Evolutionary conservation across 345 rosid species (phyloP), one percentile per base, ranked within the genome.

Genomic region (Eucalyptus tenuipes): DNA sequence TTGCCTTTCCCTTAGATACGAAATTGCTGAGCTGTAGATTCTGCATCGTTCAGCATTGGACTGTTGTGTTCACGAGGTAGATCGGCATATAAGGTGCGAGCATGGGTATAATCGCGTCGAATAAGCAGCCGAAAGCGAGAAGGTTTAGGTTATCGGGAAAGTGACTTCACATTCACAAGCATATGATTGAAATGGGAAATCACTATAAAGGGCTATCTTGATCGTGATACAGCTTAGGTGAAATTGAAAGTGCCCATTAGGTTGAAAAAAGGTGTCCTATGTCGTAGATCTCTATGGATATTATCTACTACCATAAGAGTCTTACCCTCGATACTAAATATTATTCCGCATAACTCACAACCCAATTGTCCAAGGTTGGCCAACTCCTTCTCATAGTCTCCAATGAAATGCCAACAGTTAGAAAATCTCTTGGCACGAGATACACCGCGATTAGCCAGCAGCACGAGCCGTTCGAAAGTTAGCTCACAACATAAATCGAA

Each of bases 371-470:
- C 45, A 20, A 18, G 82, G 8, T 20, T 10, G 8, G 45, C 14
- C 4, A 17, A 44, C 82, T 44, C 45, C 81, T 33, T 33, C 7
- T 8, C 22, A 20, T 18, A 2, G 13, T 45, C 45, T 50, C 25
- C 13, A 18, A 1, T 9, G 25, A 71, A 33, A 33, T 3, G 81
- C 13, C 27, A 6, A 37, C 1, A 71, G 45, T 10, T 0, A 18
- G 4, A 42, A 71, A 37, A 24, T 71, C 27, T 75, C 82, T 40
- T 0, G 4, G 3, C 2, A 37, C 5, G 0, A 71, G 45, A 71
- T 33, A 20, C 4, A 0, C 3, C 0, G 1, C 3, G 2, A 20
- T 37, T 40, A 37, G 47, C 5, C 0, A 75, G 22, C 5, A 37
- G 8, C 82, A 37, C 15, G 0, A 42, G 27, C 27, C 0, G 1